Conservation (phyloP, 805 yeast genomes). For the Cyberlindnera bimundalis region DNA sequence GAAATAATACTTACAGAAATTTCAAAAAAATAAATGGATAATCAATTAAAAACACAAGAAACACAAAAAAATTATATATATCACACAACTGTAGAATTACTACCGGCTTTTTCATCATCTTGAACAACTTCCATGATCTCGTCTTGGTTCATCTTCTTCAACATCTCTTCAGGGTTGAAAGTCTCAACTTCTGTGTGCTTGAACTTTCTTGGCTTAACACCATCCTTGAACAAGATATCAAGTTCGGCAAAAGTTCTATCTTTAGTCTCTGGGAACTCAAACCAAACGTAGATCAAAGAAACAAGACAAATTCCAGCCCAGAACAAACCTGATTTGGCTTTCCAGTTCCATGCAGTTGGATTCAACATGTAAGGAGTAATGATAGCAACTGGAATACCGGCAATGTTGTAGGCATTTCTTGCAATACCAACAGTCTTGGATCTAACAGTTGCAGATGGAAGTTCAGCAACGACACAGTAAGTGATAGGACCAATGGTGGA, state of each 20-base stretch:
- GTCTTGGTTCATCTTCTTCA: constrained; percentile 18
- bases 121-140: constrained; percentile 19
- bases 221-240: constrained; percentile 43
- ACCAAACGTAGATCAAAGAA: constrained; percentile 40
- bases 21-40: neutral
- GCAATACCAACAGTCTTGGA: constrained; percentile 39
- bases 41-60: neutral
- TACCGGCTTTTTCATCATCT: constrained; percentile 6
- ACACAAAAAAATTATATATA: neutral
- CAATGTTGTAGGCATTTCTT: constrained; percentile 30
- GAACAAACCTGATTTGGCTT: constrained; percentile 42
- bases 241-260: constrained; percentile 54
- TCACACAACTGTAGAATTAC: neutral
- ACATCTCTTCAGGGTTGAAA: constrained; percentile 21
- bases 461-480: constrained; percentile 37
- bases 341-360: constrained; percentile 41
- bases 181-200: constrained; percentile 21
- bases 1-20: neutral
- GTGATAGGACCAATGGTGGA: constrained; percentile 39
- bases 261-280: constrained; percentile 55
- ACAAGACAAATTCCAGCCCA: constrained; percentile 38
- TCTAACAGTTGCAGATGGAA: constrained; percentile 38
- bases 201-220: constrained; percentile 32
- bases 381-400: constrained; percentile 34
- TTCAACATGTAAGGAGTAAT: constrained; percentile 46